These are phyloP conservation scores for Sphaceloma murrayae DNA, from an alignment of 2,329 filamentous ascomycete species.

Conservation along the genomic window DNA sequence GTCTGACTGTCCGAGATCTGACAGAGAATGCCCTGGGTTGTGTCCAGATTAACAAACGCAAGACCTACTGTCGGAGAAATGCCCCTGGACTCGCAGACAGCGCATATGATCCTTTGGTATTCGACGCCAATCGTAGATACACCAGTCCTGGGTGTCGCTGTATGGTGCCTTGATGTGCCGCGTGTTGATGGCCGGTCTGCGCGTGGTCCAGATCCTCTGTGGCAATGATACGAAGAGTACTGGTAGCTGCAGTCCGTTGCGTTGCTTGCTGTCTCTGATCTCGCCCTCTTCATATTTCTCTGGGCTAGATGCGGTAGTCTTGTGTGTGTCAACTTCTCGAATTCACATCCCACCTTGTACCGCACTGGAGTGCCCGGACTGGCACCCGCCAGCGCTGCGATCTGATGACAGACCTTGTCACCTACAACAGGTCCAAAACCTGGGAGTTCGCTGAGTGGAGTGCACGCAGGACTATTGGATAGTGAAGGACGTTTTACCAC, in stretches of 20 bases:
- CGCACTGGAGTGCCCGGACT: too few species aligned
- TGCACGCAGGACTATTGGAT: too few species aligned
- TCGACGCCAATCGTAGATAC: constrained; percentile 49
- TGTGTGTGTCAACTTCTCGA: neutral
- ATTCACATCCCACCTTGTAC: too few species aligned
- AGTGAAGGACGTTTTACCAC: too few species aligned
- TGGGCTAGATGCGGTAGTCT: too few species aligned
- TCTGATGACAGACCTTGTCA: too few species aligned
- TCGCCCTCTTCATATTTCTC: neutral
- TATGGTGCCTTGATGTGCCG: constrained; percentile 28
- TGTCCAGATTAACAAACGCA: constrained; percentile 78
- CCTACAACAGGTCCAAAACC: too few species aligned
- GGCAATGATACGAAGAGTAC: constrained; percentile 8
- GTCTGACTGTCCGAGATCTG: constrained; percentile 91
- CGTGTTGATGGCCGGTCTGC: constrained; percentile 3
- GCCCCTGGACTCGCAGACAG: constrained; percentile 77
- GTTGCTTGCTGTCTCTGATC: neutral
- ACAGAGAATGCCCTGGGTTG: constrained; percentile 73
- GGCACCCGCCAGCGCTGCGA: too few species aligned
- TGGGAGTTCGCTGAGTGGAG: too few species aligned
- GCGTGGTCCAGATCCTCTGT: neutral
- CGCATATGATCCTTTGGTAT: constrained; percentile 71
- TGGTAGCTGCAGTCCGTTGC: constrained; percentile 7
- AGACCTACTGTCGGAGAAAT: constrained; percentile 75
- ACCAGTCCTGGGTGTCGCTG: constrained; percentile 44